Conservation (phyloP, 805 yeast species). For the Candida takata region DNA sequence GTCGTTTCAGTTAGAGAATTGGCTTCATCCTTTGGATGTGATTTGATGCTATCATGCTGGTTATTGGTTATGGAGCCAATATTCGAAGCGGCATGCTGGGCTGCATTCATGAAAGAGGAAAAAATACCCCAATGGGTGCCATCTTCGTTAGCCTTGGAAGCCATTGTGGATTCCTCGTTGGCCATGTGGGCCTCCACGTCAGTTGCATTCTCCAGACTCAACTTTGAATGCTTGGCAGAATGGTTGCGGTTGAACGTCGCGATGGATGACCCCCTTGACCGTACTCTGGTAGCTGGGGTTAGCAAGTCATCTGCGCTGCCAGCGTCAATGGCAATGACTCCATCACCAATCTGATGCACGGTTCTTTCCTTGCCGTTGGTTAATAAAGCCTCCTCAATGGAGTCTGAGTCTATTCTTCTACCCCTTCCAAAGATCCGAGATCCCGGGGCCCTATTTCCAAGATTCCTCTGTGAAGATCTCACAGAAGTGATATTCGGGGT, state of each 20-base stretch:
- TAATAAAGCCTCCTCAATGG: too few relatives aligned
- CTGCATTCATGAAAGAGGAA: constrained; percentile 38
- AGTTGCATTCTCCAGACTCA: constrained; percentile 1
- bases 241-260: too few relatives aligned
- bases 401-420: too few relatives aligned
- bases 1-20: constrained; percentile 1
- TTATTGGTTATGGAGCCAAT: constrained; percentile 11
- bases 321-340: too few relatives aligned
- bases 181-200: constrained; percentile 9
- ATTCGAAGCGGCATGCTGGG: constrained; percentile 37
- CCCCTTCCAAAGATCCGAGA: too few relatives aligned
- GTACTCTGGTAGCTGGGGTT: background rate
- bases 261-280: background rate
- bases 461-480: too few relatives aligned
- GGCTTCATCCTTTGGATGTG: constrained; percentile 6
- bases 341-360: too few relatives aligned
- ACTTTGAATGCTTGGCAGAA: background rate
- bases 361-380: too few relatives aligned
- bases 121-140: constrained; percentile 29
- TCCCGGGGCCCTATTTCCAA: too few relatives aligned
- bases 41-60: constrained; percentile 3
- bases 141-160: background rate
- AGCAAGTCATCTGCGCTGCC: background rate
- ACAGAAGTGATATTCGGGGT: too few relatives aligned
- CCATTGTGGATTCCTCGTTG: constrained; percentile 3